Evolutionary conservation across 1,284 basidiomycete genomes (phyloP), one percentile per base, ranked within the genome.

Genomic region (Leccinum pseudoinsigne): DNA sequence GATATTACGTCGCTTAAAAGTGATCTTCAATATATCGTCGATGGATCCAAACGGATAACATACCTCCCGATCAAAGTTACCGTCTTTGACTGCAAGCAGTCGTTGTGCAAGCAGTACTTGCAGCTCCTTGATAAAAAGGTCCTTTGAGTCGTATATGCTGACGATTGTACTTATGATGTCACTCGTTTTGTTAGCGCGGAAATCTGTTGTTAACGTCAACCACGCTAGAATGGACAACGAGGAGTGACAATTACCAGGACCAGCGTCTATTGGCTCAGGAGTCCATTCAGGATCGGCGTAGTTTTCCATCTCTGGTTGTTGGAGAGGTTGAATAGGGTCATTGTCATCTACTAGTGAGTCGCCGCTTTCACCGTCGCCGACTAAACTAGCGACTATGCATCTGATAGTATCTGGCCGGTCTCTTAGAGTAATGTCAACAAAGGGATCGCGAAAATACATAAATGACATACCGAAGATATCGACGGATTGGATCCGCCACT

Each of bases 161-260:
- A 98, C 94, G 1, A 98, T 86, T 1, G 95, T 96, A 72, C 93
- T 95, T 70, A 98, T 90, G 64, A 97, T 87, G 73, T 98, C 95
- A 68, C 90, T 91, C 0, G 91, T 87, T 72, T 92, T 94, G 72
- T 90, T 94, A 0, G 91, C 87, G 36, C 94, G 84, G 78, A 96
- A 97, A 68, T 95, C 95, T 95, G 71, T 60, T 23, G 50, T 51
- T 36, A 28, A 53, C 57, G 45, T 64, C 3, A 72, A 21, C 47
- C 28, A 47, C 34, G 54, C 47, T 34, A 58, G 64, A 40, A 38
- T 16, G 26, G 2, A 54, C 54, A 55, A 14, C 57, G 31, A 64
- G 50, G 54, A 55, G 61, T 55, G 12, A 59, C 16, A 28, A 31
- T 61, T 23, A 75, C 84, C 68, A 64, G 93, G 92, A 0, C 95